These are phyloP conservation scores for Sabuloglossum arenarium DNA, from an alignment of 495 filamentous ascomycete genomes.

Conservation along the genomic window DNA sequence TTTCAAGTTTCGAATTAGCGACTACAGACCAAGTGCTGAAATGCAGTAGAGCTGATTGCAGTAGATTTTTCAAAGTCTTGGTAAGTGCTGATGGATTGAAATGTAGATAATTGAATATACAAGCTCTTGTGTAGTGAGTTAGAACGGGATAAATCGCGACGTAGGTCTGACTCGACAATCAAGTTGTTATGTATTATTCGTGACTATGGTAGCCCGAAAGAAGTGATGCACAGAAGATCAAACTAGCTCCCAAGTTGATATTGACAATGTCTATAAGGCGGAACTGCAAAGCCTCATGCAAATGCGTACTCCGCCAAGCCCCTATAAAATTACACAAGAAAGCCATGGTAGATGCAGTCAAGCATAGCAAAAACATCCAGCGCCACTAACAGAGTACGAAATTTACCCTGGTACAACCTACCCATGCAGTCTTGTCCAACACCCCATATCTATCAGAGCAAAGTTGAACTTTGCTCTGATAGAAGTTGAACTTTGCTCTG, in stretches of 20 bases:
- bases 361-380: background rate
- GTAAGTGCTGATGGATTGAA: background rate
- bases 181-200: background rate
- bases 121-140: background rate
- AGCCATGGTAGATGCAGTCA: background rate
- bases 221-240: background rate
- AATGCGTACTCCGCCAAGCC: background rate
- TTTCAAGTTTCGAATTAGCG: background rate
- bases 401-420: background rate
- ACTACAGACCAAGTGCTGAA: background rate
- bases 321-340: background rate
- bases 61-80: too few species aligned
- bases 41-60: background rate
- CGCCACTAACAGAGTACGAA: background rate
- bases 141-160: background rate
- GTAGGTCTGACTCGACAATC: background rate
- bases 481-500: too few species aligned
- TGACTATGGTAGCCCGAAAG: background rate
- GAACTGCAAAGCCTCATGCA: background rate
- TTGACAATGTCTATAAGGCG: background rate
- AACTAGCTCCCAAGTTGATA: background rate
- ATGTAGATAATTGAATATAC: background rate
- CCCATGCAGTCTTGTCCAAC: background rate
- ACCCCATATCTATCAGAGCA: background rate
- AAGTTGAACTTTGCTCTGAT: too few species aligned